Evolutionary conservation across 2,329 filamentous ascomycete species (phyloP), one percentile per base, ranked within the genome.

Genomic region (Colletotrichum sp.): DNA sequence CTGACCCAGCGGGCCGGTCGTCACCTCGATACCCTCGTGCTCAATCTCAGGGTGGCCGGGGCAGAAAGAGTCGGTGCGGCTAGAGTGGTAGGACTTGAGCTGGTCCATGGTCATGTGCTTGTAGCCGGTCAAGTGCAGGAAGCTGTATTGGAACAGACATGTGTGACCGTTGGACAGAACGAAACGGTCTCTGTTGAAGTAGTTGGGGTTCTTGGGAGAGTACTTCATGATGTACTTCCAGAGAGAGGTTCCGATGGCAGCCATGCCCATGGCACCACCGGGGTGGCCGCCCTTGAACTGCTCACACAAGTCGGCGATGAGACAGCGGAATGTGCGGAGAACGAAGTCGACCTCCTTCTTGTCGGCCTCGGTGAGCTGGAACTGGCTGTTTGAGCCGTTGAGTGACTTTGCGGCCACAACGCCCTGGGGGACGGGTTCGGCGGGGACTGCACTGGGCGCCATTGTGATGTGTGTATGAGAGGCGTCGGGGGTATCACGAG

Each of bases 221-320:
- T 91, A 93, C 61, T 85, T 85, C 91, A 93, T 93, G 7, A 86
- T 85, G 79, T 93, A 92, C 78, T 92, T 93, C 87, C 89, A 93
- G 10, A 86, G 81, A 4, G 91, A 88, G 26, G 93, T 84, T 12
- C 91, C 91, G 70, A 93, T 92, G 6, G 89, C 91, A 26, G 90
- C 91, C 85, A 92, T 92, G 48, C 90, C 90, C 81, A 92, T 91
- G 21, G 89, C 89, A 52, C 83, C 81, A 28, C 92, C 93, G 21
- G 92, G 93, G 80, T 94, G 93, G 0, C 93, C 93, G 43, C 92
- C 92, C 77, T 91, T 91, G 83, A 93, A 94, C 78, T 94, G 92
- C 81, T 94, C 89, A 79, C 92, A 94, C 5, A 94, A 83, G 80
- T 94, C 93, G 60, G 93, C 91, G 74, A 94, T 92, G 34, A 94